Conservation (phyloP, 192 early-diverging fungal genomes). For the Lobosporangium transversale region DNA sequence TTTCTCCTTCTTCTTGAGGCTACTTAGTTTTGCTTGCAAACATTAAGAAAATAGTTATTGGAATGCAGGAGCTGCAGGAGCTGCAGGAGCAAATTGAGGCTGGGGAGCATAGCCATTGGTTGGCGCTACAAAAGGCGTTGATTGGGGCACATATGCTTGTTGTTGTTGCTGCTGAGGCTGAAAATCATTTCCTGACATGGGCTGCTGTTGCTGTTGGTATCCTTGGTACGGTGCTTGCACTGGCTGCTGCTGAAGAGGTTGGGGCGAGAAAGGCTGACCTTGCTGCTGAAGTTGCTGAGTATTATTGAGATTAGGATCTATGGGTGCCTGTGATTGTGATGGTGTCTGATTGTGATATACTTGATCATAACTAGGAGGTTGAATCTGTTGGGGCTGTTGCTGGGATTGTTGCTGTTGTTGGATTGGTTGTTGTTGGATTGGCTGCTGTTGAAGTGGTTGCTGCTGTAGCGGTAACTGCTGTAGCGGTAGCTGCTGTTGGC, state of each 20-base stretch:
- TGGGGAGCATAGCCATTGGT: slow-evolving; percentile 26
- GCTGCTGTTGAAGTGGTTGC: slow-evolving; percentile 16
- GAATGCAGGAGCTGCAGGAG: slow-evolving; percentile 14
- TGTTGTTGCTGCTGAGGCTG: slow-evolving; percentile 24
- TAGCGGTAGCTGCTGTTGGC: slow-evolving; percentile 7
- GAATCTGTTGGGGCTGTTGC: slow-evolving; percentile 23
- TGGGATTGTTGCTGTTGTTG: slow-evolving; percentile 17
- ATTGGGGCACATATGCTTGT: slow-evolving; percentile 26
- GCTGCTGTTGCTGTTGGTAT: slow-evolving; percentile 31
- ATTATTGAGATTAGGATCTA: slow-evolving; percentile 19
- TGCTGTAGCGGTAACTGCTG: background rate
- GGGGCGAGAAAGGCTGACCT: slow-evolving; percentile 2
- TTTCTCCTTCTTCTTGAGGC: too few relatives aligned
- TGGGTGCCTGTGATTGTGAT: slow-evolving; percentile 19
- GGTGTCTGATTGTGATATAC: slow-evolving; percentile 14
- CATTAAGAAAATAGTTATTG: slow-evolving; percentile 3
- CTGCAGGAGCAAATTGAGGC: slow-evolving; percentile 29
- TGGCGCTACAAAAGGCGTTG: slow-evolving; percentile 15
- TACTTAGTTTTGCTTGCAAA: background rate
- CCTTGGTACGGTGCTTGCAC: slow-evolving; percentile 31
- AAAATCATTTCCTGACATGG: slow-evolving; percentile 13
- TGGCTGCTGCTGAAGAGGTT: slow-evolving; percentile 35
- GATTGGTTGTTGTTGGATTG: slow-evolving; percentile 41
- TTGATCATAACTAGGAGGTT: slow-evolving; percentile 38
- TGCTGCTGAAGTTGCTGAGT: slow-evolving; percentile 46